These are phyloP conservation scores for Asterionellopsis glacialis DNA, from an alignment of 108 stramenopile genomes.

Conservation along the genomic window DNA sequence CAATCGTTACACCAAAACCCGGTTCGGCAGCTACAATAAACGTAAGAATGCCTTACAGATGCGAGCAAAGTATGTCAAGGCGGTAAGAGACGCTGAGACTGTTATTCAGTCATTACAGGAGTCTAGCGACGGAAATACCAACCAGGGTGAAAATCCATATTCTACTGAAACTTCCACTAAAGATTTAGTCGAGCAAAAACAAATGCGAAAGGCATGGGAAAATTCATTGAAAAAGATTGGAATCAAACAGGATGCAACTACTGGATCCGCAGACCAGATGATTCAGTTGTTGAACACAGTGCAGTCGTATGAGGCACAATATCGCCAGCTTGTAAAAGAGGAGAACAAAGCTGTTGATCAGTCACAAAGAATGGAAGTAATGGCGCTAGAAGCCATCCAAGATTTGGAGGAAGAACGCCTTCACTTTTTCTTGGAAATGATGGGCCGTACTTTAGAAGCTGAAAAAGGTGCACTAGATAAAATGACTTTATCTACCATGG, in stretches of 20 bases:
- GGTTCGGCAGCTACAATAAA: too few relatives aligned
- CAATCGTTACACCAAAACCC: too few relatives aligned
- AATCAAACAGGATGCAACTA: conserved; percentile 11
- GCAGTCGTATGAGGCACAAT: conserved; percentile 24
- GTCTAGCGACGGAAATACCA: not conserved
- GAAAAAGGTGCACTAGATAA: conserved; percentile 26
- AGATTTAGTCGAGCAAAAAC: not conserved
- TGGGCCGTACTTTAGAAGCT: conserved; percentile 24
- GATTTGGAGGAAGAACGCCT: conserved; percentile 48
- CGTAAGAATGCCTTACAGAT: too few relatives aligned
- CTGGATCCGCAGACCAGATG: conserved; percentile 17
- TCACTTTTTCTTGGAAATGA: conserved; percentile 28
- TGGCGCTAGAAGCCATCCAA: conserved; percentile 50
- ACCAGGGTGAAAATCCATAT: not conserved
- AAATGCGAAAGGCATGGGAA: conserved; percentile 16
- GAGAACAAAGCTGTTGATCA: conserved; percentile 45
- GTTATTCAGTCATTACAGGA: conserved; percentile 17
- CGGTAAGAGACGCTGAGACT: conserved; percentile 27
- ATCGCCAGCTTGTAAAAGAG: conserved; percentile 26
- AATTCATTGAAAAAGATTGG: conserved; percentile 21
- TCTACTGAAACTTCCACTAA: conserved; percentile 4
- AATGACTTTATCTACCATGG: conserved; percentile 22
- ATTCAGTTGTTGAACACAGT: conserved; percentile 26
- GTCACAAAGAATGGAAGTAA: conserved; percentile 37
- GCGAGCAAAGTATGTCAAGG: too few relatives aligned